phyloP scores from a whole-genome alignment of 805 yeast species.

The Lachancea sp. region DNA sequence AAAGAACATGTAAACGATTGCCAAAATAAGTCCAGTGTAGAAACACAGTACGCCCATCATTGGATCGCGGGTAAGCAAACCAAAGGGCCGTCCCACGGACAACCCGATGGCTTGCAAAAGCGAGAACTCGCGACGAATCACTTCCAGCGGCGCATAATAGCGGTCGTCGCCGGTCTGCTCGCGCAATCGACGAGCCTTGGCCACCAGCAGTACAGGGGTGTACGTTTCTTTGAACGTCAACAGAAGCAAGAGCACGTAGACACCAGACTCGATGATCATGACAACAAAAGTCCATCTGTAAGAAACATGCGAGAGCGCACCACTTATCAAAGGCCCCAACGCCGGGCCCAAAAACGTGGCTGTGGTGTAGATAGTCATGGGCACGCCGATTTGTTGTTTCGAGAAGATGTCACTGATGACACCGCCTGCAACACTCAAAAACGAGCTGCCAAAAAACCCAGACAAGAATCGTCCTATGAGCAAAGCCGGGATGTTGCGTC shows the following conservation, averaged over 20 bases:
- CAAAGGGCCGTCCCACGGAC: conserved; percentile 49
- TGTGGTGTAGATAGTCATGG: conserved; percentile 60
- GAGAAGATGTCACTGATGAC: conserved; percentile 64
- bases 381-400: conserved; percentile 55
- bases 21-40: conserved; percentile 52
- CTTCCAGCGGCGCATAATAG: conserved; percentile 36
- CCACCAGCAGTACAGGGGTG: conserved; percentile 43
- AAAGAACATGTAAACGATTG: conserved; percentile 58
- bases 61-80: conserved; percentile 44
- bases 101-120: conserved; percentile 35
- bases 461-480: conserved; percentile 59
- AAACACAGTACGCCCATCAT: conserved; percentile 49
- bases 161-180: conserved; percentile 48
- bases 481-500: conserved; percentile 56
- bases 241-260: conserved; percentile 40
- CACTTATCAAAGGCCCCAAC: conserved; percentile 58
- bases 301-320: conserved; percentile 40
- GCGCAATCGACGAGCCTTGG: conserved; percentile 47
- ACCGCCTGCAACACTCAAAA: conserved; percentile 73
- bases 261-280: conserved; percentile 56
- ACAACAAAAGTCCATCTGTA: conserved; percentile 74
- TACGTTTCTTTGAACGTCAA: conserved; percentile 61
- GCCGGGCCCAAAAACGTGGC: conserved; percentile 68
- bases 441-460: conserved; percentile 71
- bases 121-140: conserved; percentile 39